Evolutionary conservation across 495 filamentous ascomycete species (phyloP).

Genomic region (Diplogelasinospora grovesii): DNA sequence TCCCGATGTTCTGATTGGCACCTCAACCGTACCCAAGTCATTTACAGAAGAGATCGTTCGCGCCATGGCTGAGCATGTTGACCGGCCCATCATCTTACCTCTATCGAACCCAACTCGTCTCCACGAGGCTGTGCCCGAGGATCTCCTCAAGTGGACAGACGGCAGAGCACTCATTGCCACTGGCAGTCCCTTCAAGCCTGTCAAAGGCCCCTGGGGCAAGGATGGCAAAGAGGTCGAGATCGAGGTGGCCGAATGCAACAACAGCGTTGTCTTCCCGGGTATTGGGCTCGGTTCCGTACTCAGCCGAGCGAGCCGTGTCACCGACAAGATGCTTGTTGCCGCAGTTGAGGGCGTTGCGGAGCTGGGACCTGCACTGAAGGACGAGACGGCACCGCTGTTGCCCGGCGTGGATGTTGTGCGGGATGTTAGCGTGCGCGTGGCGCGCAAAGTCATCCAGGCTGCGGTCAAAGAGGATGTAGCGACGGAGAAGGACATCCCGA

Average conservation of each 20-base stretch:
- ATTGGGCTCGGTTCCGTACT: slow-evolving; percentile 79
- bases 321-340: slow-evolving; percentile 75
- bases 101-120: slow-evolving; percentile 81
- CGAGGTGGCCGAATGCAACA: slow-evolving; percentile 84
- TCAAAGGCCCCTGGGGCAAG: slow-evolving; percentile 49
- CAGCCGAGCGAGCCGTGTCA: slow-evolving; percentile 52
- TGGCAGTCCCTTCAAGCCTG: slow-evolving; percentile 75
- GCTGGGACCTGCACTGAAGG: slow-evolving; percentile 57
- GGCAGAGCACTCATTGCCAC: slow-evolving; percentile 79
- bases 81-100: slow-evolving; percentile 75
- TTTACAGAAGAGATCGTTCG: slow-evolving; percentile 70
- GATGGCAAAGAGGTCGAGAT: slow-evolving; percentile 51
- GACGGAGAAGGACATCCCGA: slow-evolving; percentile 53
- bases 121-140: slow-evolving; percentile 75
- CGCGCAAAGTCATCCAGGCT: slow-evolving; percentile 67
- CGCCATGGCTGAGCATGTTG: slow-evolving; percentile 74
- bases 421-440: slow-evolving; percentile 70
- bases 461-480: slow-evolving; percentile 64
- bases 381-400: slow-evolving; percentile 49
- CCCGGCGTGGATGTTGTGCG: slow-evolving; percentile 73
- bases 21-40: slow-evolving; percentile 70
- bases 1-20: slow-evolving; percentile 78
- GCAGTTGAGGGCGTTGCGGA: slow-evolving; percentile 67
- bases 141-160: slow-evolving; percentile 71
- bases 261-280: slow-evolving; percentile 78